Conservation (phyloP, 345 rosid genomes). For the Melaleuca quinquenervia region DNA sequence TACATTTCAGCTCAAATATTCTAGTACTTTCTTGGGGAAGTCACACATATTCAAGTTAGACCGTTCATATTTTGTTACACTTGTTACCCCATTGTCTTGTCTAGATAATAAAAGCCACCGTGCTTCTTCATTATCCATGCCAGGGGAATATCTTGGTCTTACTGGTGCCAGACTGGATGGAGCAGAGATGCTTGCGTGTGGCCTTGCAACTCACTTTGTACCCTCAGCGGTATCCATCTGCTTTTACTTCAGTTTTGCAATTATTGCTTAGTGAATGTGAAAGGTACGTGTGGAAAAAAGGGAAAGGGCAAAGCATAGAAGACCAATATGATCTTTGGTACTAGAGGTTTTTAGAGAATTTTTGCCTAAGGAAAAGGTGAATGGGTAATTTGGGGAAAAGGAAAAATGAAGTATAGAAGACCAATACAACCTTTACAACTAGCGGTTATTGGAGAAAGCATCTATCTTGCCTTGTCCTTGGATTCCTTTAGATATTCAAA, state of each 20-base stretch:
- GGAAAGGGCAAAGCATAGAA: not conserved
- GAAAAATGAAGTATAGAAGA: not conserved
- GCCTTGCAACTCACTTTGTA: constrained; percentile 83
- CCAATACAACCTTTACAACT: not conserved
- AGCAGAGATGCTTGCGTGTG: constrained; percentile 79
- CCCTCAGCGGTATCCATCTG: constrained; percentile 41
- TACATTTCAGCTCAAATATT: not conserved
- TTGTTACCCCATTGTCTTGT: not conserved
- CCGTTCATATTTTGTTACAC: not conserved
- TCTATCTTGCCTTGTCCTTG: not conserved
- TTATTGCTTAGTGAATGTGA: not conserved
- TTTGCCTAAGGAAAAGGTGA: not conserved
- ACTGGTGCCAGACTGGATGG: constrained; percentile 71
- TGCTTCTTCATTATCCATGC: not conserved
- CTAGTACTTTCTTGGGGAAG: not conserved
- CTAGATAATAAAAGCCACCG: not conserved
- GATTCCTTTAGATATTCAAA: not conserved
- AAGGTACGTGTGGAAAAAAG: not conserved
- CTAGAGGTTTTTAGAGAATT: not conserved
- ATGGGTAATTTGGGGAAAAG: not conserved
- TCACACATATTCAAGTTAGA: not conserved
- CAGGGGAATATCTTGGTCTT: constrained; percentile 77
- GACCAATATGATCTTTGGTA: not conserved
- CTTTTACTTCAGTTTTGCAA: not conserved
- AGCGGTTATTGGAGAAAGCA: not conserved